Percentiles rank a stretch among this genome's conserved stretches.
These are phyloP conservation scores for Scleroderma bovista DNA, from an alignment of 768 basidiomycete species.

Conservation along the genomic window DNA sequence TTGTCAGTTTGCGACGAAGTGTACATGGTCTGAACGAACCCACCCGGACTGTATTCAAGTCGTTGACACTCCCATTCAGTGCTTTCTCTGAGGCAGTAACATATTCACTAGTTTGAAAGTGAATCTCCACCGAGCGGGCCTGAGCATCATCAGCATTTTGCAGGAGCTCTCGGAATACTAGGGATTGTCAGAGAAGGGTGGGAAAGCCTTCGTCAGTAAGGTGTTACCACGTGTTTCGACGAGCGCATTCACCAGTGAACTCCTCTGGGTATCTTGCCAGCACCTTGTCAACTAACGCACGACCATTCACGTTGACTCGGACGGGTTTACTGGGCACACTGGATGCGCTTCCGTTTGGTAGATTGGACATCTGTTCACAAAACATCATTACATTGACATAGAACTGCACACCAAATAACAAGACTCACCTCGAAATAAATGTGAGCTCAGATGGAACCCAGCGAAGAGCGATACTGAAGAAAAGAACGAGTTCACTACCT, in stretches of 20 bases:
- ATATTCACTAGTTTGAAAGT: constrained; percentile 27
- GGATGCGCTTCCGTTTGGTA: neutral
- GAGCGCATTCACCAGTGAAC: constrained; percentile 6
- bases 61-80: neutral
- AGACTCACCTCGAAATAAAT: neutral
- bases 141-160: constrained; percentile 54
- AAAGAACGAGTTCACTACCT: neutral
- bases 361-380: neutral
- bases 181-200: neutral
- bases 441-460: neutral
- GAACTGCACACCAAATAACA: neutral
- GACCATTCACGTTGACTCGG: constrained; percentile 10
- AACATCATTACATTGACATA: neutral
- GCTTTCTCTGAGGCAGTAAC: constrained; percentile 1
- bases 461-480: neutral
- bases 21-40: neutral
- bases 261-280: constrained; percentile 14
- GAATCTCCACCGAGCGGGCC: constrained; percentile 30
- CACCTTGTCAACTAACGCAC: constrained; percentile 13
- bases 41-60: constrained; percentile 5
- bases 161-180: constrained; percentile 47
- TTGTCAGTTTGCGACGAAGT: neutral
- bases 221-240: too few species aligned
- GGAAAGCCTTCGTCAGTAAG: too few species aligned
- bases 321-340: neutral